Evolutionary conservation across 148 eudicot genomes (phyloP), one percentile per base, ranked within the genome.

Genomic region (Beta vulgaris): DNA sequence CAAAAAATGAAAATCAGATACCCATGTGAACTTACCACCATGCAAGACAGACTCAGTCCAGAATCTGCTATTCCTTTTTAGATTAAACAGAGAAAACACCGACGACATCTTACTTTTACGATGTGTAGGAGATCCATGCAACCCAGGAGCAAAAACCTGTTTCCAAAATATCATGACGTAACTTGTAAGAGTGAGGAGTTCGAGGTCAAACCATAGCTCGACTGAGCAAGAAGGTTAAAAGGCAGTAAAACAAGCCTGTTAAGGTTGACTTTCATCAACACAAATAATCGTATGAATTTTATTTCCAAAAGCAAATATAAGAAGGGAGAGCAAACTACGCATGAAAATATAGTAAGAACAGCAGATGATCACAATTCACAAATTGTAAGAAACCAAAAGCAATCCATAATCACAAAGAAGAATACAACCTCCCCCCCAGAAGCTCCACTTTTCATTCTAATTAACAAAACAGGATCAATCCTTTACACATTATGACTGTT

Each of bases 21-120:
- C 23, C 80, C 69, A 66, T 35, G 32, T 39, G 76, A 40, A 75
- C 91, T 62, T 84, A 89, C 97, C 94, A 69, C 81, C 83, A 55
- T 85, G 98, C 65, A 93, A 76, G 54, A 93, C 94, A 60, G 97
- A 83, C 81, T 93, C 98, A 59, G 85, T 86, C 98, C 98, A 93
- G 82, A 93, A 93, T 71, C 80, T 86, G 82, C 98, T 93, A 85
- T 88, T 93, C 72, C 88, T 87, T 85, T 87, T 91, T 76, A 93
- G 97, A 78, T 89, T 93, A 83, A 93, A 93, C 82, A 93, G 75
- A 8, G 98, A 91, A 75, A 93, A 88, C 37, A 91, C 97, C 0
- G 97, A 89, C 16, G 92, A 89, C 70, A 68, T 82, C 66, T 88
- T 89, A 59, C 77, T 76, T 76, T 66, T 87, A 57, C 85, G 86